Conservation (phyloP, 1,284 basidiomycete genomes). For the Irpex sp. region DNA sequence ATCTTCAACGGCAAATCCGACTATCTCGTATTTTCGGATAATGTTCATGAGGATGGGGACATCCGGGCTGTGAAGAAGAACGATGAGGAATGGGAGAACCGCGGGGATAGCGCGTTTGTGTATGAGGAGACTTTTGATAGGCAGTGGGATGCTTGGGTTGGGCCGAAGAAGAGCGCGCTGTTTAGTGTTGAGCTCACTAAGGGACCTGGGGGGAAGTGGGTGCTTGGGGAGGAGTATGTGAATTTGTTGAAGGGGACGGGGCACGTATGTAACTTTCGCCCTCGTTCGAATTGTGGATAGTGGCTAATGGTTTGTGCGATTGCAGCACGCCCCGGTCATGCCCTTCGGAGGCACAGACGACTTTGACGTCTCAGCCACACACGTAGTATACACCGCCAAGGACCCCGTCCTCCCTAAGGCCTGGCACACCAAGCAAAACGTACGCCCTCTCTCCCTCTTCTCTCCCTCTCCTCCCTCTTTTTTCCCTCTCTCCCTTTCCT, state of each 20-base stretch:
- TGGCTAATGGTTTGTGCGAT: background rate
- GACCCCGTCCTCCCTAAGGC: conserved; percentile 71
- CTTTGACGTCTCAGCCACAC: conserved; percentile 65
- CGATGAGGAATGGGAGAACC: conserved; percentile 67
- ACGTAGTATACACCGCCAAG: conserved; percentile 83
- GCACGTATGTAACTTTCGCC: conserved; percentile 44
- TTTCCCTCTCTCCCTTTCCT: no score
- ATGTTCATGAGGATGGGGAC: conserved; percentile 72
- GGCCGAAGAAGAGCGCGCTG: conserved; percentile 65
- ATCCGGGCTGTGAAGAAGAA: conserved; percentile 61
- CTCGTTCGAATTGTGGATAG: conserved; percentile 9
- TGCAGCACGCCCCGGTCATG: conserved; percentile 72
- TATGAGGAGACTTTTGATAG: conserved; percentile 77
- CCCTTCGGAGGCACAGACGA: conserved; percentile 78
- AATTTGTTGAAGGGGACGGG: conserved; percentile 62
- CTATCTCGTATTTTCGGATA: conserved; percentile 70
- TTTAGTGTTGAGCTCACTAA: conserved; percentile 60
- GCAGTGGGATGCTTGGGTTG: conserved; percentile 90
- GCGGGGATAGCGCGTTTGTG: conserved; percentile 73
- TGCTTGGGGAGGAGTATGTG: conserved; percentile 46
- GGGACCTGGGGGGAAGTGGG: conserved; percentile 47
- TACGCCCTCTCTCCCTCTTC: conserved; percentile 22
- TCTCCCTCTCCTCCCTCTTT: no score
- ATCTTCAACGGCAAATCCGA: conserved; percentile 52
- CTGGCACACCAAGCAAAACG: conserved; percentile 79